These are phyloP conservation scores for Ustilago bromivora DNA, from an alignment of 1,284 basidiomycete genomes.

Conservation along the genomic window DNA sequence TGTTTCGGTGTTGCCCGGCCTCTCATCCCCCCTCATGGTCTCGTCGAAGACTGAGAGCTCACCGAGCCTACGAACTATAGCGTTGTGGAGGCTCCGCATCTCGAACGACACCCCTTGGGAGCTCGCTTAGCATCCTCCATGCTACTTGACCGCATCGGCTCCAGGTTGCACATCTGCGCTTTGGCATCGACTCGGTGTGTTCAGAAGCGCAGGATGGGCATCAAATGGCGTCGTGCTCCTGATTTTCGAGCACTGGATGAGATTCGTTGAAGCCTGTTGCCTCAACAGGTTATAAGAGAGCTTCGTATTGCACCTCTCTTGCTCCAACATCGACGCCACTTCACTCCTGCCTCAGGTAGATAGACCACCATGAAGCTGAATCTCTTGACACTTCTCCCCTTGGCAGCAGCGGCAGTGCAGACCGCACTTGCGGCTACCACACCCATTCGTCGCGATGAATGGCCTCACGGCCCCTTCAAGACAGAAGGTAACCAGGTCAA, in stretches of 20 bases:
- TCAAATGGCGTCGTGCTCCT: neutral
- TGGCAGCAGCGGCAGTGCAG: constrained; percentile 23
- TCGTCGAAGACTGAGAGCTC: neutral
- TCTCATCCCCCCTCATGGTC: no score
- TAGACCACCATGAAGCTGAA: constrained; percentile 29
- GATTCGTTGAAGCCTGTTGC: no score
- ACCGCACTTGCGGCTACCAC: constrained; percentile 17
- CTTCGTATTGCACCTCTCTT: neutral
- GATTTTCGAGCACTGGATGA: no score
- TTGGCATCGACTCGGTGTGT: neutral
- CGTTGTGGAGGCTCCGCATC: constrained; percentile 1
- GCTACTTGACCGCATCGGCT: constrained; percentile 15
- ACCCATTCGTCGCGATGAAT: constrained; percentile 24
- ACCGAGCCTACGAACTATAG: neutral
- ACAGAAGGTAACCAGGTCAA: constrained; percentile 42
- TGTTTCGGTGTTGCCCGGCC: constrained; percentile 3
- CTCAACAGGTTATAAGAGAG: neutral
- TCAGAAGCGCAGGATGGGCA: neutral
- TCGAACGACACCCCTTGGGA: neutral
- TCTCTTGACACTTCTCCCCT: constrained; percentile 17
- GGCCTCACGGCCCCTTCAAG: constrained; percentile 38
- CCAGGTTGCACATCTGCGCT: neutral
- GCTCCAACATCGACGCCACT: neutral
- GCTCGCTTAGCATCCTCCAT: constrained; percentile 7
- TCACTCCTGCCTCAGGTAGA: neutral